phyloP scores from a whole-genome alignment of 1,139 yeast genomes.

The Pichia sp. region DNA sequence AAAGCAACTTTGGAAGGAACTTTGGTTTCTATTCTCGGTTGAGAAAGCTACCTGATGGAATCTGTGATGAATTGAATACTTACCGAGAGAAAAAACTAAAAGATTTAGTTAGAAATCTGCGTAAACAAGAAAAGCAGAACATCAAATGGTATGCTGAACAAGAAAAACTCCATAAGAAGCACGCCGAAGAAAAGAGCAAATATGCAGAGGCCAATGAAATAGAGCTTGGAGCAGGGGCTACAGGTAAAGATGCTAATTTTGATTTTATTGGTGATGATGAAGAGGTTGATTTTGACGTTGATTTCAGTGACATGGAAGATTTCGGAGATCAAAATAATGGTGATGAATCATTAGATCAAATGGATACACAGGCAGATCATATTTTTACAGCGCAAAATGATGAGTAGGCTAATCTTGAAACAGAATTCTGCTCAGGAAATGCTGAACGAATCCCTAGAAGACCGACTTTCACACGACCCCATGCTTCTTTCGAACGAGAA shows the following conservation, averaged over 20 bases:
- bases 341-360: too few relatives aligned
- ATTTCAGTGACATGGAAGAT: constrained; percentile 19
- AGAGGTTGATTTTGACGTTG: constrained; percentile 20
- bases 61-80: constrained; percentile 25
- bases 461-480: too few relatives aligned
- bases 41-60: constrained; percentile 22
- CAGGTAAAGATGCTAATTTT: constrained; percentile 12
- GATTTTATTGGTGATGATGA: constrained; percentile 11
- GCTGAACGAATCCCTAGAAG: too few relatives aligned
- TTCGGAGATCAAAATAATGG: constrained; percentile 1
- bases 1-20: constrained; percentile 32
- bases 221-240: constrained; percentile 18
- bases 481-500: too few relatives aligned
- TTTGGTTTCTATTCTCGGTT: constrained; percentile 41
- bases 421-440: too few relatives aligned
- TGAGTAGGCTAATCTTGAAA: background rate
- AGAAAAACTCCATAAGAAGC: constrained; percentile 26
- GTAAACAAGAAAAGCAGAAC: constrained; percentile 30
- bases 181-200: constrained; percentile 19
- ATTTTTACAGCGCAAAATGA: background rate
- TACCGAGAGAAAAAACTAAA: constrained; percentile 33
- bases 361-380: background rate
- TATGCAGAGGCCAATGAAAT: constrained; percentile 19
- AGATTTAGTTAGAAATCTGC: constrained; percentile 33
- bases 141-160: constrained; percentile 27